Percentiles rank a stretch among this genome's conserved stretches.
phyloP scores from a whole-genome alignment of 495 filamentous ascomycete genomes.

The Neurospora sp. region DNA sequence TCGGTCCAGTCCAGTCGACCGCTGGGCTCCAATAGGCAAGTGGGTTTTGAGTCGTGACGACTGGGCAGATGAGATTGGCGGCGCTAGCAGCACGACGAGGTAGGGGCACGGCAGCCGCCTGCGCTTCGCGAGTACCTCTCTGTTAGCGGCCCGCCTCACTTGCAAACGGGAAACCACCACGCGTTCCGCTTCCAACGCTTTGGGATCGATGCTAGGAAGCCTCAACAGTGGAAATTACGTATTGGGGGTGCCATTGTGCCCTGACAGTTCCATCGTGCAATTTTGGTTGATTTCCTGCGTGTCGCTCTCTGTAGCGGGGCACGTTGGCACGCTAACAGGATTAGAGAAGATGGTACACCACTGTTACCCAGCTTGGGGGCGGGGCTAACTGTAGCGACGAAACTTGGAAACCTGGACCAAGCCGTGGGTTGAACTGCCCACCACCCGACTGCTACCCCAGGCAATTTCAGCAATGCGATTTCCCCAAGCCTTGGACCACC shows the following conservation, averaged over 20 bases:
- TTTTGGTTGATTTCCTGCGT: not conserved
- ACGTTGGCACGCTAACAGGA: not conserved
- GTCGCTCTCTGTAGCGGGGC: not conserved
- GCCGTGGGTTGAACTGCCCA: not conserved
- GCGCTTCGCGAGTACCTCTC: not conserved
- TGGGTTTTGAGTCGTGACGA: not conserved
- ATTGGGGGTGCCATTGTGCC: not conserved
- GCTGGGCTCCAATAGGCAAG: not conserved
- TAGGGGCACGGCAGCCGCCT: not conserved
- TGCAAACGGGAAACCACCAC: not conserved
- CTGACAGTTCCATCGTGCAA: not conserved
- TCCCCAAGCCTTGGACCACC: not conserved
- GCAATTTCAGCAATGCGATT: not conserved
- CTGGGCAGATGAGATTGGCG: conserved; percentile 3
- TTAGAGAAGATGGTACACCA: not conserved
- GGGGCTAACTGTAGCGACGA: not conserved
- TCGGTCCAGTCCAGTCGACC: not conserved
- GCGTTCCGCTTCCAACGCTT: not conserved
- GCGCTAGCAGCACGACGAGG: conserved; percentile 1
- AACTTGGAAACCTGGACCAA: not conserved
- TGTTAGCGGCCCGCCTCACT: not conserved
- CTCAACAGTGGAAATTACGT: not conserved
- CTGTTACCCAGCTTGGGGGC: not conserved
- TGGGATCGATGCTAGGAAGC: not conserved
- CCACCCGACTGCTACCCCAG: not conserved